Evolutionary conservation across 768 basidiomycete species (phyloP), one percentile per base, ranked within the genome.

Genomic region (Serendipita sp.): DNA sequence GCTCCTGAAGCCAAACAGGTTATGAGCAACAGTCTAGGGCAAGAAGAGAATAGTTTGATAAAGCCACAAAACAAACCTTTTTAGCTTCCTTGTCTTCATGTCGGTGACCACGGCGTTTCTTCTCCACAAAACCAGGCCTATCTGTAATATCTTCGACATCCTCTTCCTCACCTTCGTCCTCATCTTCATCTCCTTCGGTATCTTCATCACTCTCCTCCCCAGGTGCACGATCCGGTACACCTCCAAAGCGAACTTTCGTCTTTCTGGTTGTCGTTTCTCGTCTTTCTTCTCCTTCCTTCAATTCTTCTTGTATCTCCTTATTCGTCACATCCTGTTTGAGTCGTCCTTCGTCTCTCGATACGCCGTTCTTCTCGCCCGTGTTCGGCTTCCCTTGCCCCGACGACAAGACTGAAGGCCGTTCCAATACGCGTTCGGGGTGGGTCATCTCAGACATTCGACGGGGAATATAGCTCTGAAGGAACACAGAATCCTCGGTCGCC

Each of bases 381-480:
- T 40, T n/a, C 48, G 48, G 29, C 44, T 45, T 45, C 13, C 13
- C 44, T 2, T 45, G 77, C 74, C 11, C 85, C 84, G 60, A 87
- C 83, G 4, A 92, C 92, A 2, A 81, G 75, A 16, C 78, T 78
- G 46, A 94, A 1, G 18, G 76, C 18, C 81, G 80, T 40, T 84
- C 90, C 10, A 91, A 85, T 70, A 97, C 95, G 33, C 94, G 80
- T 72, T 99, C 96, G 0, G 94, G 91, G 72, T 98, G 92, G 71
- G 86, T 90, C 5, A 99, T 86, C 70, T 98, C 92, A 67, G 91
- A 89, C 55, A 99, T 75, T 27, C 84, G 86, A 37, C 94, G 84
- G 13, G 96, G 96, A 68, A 98, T 99, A 75, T 91, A 97, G 0
- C 92, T 89, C 31, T 80, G 80, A 72, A 91, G 74, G 77, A 99